These are phyloP conservation scores for Clathrospora elynae DNA, from an alignment of 2,329 filamentous ascomycete species.

Conservation along the genomic window DNA sequence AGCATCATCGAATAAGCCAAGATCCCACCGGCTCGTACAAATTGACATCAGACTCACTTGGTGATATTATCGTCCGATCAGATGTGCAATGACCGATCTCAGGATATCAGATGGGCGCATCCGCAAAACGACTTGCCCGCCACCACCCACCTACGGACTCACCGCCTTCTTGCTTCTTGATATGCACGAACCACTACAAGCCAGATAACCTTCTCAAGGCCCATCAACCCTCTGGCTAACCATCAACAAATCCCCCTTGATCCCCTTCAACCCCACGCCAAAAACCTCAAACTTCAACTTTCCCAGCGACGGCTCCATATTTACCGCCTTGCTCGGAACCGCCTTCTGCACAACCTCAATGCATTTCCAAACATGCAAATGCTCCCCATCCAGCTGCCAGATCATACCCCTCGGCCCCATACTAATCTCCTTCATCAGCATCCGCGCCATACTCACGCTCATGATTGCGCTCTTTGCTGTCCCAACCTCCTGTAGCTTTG, in stretches of 20 bases:
- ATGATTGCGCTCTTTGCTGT: slow-evolving; percentile 1
- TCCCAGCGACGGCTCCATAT: not conserved
- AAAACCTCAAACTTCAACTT: slow-evolving; percentile 8
- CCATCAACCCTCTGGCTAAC: slow-evolving; percentile 4
- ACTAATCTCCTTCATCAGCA: slow-evolving; percentile 8
- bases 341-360: slow-evolving; percentile 8
- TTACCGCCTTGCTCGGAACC: not conserved
- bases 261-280: slow-evolving; percentile 8
- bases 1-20: no score
- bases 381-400: slow-evolving; percentile 6
- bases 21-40: no score
- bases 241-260: slow-evolving; percentile 16
- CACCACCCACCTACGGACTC: no score
- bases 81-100: no score
- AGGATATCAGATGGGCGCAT: no score
- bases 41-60: no score
- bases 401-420: slow-evolving; percentile 5
- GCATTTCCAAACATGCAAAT: slow-evolving; percentile 3
- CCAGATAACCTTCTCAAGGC: not conserved
- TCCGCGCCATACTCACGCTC: not conserved
- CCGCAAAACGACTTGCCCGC: no score
- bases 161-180: no score
- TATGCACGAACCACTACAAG: no score
- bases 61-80: no score
- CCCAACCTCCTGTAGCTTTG: no score